Percentiles rank a stretch among this genome's conserved stretches.
phyloP scores from a whole-genome alignment of 176 grass and related monocot species.

The Zoysia pacifica region DNA sequence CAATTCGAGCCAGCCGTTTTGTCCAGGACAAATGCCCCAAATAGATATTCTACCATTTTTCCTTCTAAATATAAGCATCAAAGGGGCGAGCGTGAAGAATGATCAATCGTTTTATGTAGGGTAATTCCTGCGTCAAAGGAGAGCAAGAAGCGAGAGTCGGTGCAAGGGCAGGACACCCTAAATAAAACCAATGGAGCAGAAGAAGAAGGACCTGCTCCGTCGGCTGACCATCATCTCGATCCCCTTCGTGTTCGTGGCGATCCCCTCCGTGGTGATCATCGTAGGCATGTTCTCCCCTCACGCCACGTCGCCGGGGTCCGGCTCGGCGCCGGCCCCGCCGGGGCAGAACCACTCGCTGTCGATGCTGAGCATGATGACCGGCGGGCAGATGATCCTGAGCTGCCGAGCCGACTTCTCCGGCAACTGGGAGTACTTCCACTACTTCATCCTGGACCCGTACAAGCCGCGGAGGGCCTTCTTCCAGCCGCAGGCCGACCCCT shows the following conservation, averaged over 20 bases:
- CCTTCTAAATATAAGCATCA: constrained; percentile 10
- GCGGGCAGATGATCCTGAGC: constrained; percentile 62
- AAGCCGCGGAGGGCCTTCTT: constrained; percentile 54
- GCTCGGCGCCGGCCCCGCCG: neutral
- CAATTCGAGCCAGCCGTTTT: neutral
- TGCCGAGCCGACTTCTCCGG: constrained; percentile 50
- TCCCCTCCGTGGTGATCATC: constrained; percentile 51
- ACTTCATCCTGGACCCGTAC: constrained; percentile 65
- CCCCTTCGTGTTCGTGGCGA: constrained; percentile 58
- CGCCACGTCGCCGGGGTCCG: constrained; percentile 26
- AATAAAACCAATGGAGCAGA: constrained; percentile 27
- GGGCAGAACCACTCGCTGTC: constrained; percentile 53
- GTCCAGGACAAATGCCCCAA: neutral
- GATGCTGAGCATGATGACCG: constrained; percentile 61
- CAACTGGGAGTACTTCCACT: constrained; percentile 64
- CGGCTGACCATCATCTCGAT: constrained; percentile 55
- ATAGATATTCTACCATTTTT: neutral
- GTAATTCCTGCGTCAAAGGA: neutral
- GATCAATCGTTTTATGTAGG: neutral
- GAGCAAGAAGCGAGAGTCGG: neutral
- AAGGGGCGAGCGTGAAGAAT: neutral
- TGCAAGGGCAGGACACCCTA: neutral
- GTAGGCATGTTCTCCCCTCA: constrained; percentile 44
- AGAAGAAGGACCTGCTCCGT: constrained; percentile 46
- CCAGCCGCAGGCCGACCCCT: constrained; percentile 41